Conservation (phyloP, 164 flowering plant species). For the Warburgia ugandensis region DNA sequence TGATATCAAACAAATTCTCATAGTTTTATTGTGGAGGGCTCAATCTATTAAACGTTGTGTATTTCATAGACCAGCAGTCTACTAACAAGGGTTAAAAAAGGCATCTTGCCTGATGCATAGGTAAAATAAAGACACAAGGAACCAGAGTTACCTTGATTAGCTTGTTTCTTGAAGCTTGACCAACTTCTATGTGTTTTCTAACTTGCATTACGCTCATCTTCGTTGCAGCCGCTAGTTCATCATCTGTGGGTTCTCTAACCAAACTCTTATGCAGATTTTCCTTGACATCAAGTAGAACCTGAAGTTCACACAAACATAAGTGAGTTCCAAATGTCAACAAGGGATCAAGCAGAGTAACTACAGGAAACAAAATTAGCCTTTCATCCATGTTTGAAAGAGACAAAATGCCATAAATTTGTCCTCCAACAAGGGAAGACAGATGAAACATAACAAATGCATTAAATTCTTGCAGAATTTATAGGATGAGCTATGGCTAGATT, state of each 20-base stretch:
- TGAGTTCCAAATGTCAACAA: too few species aligned
- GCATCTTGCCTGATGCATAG: neutral
- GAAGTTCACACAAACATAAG: conserved; percentile 1
- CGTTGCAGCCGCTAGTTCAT: conserved; percentile 59
- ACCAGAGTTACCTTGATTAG: conserved; percentile 59
- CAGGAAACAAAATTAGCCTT: neutral
- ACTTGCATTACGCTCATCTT: conserved; percentile 41
- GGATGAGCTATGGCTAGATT: too few species aligned
- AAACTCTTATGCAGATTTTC: conserved; percentile 38
- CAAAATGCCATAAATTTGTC: too few species aligned
- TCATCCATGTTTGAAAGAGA: too few species aligned
- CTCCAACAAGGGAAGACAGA: too few species aligned
- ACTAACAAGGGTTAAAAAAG: too few species aligned
- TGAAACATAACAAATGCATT: too few species aligned
- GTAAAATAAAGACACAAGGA: neutral
- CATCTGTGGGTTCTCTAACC: conserved; percentile 60
- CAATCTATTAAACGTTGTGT: too few species aligned
- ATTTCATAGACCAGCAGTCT: too few species aligned
- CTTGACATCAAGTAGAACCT: conserved; percentile 59
- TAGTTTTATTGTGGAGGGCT: too few species aligned
- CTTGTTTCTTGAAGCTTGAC: conserved; percentile 84
- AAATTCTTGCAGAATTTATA: too few species aligned
- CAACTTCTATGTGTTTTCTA: conserved; percentile 54
- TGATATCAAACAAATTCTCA: too few species aligned
- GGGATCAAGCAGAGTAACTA: neutral